Base-by-base conservation (phyloP, 805 yeast genomes). In the Myxozyma melibiosi region DNA sequence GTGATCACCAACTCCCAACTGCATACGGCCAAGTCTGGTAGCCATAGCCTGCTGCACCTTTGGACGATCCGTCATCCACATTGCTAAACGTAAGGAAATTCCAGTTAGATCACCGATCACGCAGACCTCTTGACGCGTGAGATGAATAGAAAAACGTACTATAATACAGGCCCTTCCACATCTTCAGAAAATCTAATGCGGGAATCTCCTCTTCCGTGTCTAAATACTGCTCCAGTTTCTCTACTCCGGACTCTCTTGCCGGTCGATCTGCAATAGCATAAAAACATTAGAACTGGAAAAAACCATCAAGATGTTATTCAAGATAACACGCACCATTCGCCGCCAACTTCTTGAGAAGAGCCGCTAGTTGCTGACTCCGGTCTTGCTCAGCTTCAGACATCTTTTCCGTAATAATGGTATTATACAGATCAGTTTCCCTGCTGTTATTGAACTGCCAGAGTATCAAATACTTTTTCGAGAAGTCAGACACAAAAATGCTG, bases 61-160 rank as follows among this genome's bases (percentile, higher is more conserved):
- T 27, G 97, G 96, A 68, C 91, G 82, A 71, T 94, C 99, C 69
- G 95, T 82, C 74, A 86, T 90, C 98, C 99, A 94, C 96, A 94
- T 89, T 9, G 96, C 82, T 62, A 22, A 20, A 16, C 6, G 18
- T 14, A 24, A 28, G 13, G 16, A 40, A 31, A 14, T 6, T 4
- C 34, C 11, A 11, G 39, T 47, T 25, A 34, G 40, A 9, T 35
- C 38, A 24, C 27, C 25, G 30, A 7, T 13, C 13, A n/a, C 7
- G 14, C 30, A 34, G 2, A n/a, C n/a, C n/a, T n/a, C n/a, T n/a
- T n/a, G n/a, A n/a, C n/a, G n/a, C n/a, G n/a, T n/a, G 5, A 8
- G 9, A n/a, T 20, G 47, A 30, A 5, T 11, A 20, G 13, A 7
- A 27, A 11, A 20, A 41, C 59, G 13, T 47, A 62, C 66, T 63